Base-by-base conservation (phyloP, 441 rosid species). In the Gossypium aridum region DNA sequence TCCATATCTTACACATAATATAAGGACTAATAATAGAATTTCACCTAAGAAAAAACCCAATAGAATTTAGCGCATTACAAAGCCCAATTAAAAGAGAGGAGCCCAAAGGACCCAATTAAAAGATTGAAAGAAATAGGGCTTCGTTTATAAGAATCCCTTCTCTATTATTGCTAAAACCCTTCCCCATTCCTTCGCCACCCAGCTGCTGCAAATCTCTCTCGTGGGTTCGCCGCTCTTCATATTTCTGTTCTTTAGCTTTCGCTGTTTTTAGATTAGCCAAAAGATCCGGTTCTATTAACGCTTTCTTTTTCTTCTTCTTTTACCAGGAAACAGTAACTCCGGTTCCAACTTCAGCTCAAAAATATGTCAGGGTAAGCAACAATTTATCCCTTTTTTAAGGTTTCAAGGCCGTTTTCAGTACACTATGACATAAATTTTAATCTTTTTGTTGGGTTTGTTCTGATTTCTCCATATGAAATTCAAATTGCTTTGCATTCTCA, bases 331-430 rank as follows among this genome's bases (percentile, higher is more conserved):
- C 49, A 31, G 28, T 53, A 31, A 4, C 16, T 17, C 49, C 16
- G 28, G 19, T 26, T 16, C 25, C 49, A 53, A 4, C 26, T 55
- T 34, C 26, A 16, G 17, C 73, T 28, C 23, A 70, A 70, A 70
- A 31, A 70, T 19, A 70, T 70, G 73, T 70, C 73, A 0, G 64
- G 73, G 63, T 70, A 54, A 70, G 63, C 34, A 26, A 70, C 12
- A 31, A 19, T 3, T 7, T 19, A 4, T 70, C 56, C 51, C 28
- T 70, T 55, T 13, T 14, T 13, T 17, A 37, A 37, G 19, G 49
- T 17, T 64, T 34, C 25, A 34, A 7, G 25, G 25, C 25, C 8
- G 9, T 34, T 12, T 17, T 64, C 19, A 34, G n/a, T 64, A 8
- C 7, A 23, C 25, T 43, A 14, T 22, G 5, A 1, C 72, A 68